phyloP scores from a whole-genome alignment of 1,284 basidiomycete species.

The Porphyrellus sp. region DNA sequence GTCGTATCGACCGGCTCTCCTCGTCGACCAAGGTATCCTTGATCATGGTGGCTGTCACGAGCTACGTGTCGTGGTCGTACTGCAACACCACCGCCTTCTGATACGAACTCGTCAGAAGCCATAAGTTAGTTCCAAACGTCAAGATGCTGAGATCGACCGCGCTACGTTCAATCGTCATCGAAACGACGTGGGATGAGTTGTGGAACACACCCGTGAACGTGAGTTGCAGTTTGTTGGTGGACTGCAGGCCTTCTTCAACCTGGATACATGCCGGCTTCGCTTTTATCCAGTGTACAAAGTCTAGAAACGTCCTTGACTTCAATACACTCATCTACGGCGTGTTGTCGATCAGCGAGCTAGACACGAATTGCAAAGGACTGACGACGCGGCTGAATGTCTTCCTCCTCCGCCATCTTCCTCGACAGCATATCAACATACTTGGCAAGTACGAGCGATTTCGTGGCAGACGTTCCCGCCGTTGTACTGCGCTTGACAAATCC shows the following conservation, averaged over 20 bases:
- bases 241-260: slow-evolving; percentile 97
- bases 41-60: slow-evolving; percentile 81
- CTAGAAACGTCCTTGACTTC: slow-evolving; percentile 99
- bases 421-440: slow-evolving; percentile 91
- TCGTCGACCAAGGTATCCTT: slow-evolving; percentile 82
- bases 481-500: slow-evolving; percentile 96
- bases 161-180: slow-evolving; percentile 8
- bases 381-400: slow-evolving; percentile 92
- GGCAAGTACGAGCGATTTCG: slow-evolving; percentile 94
- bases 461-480: slow-evolving; percentile 77
- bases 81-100: slow-evolving; percentile 94
- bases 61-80: slow-evolving; percentile 90
- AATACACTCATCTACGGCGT: slow-evolving; percentile 90
- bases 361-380: slow-evolving; percentile 33
- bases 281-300: slow-evolving; percentile 97
- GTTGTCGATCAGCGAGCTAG: neutral
- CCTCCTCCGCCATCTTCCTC: slow-evolving; percentile 89
- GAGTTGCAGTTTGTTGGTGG: slow-evolving; percentile 95
- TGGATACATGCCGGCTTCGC: slow-evolving; percentile 97
- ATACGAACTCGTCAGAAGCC: slow-evolving; percentile 92
- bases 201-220: slow-evolving; percentile 87
- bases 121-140: slow-evolving; percentile 91
- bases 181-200: neutral
- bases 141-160: slow-evolving; percentile 78
- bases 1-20: slow-evolving; percentile 86